Conservation (phyloP, 495 filamentous ascomycete species). For the Aspergillus sclerotioniger region DNA sequence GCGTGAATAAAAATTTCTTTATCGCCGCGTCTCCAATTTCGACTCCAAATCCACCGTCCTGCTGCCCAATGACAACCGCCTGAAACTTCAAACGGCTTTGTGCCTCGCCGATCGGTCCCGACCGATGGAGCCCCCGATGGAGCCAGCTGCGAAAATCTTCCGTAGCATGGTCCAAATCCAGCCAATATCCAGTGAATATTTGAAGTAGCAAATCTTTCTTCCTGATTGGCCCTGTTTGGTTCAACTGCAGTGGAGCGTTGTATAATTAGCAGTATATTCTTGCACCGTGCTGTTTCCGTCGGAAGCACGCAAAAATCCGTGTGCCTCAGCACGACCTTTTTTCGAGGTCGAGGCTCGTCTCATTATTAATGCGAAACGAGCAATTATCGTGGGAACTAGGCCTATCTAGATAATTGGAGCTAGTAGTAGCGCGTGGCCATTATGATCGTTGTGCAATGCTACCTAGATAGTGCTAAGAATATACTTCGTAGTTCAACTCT, state of each 20-base stretch:
- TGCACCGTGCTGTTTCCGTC: slow-evolving; percentile 4
- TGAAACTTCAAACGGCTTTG: not conserved
- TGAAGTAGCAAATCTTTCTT: not conserved
- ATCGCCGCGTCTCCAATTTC: slow-evolving; percentile 6
- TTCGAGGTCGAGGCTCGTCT: slow-evolving; percentile 1
- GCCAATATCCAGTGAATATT: not conserved
- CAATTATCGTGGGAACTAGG: not conserved
- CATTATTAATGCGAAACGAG: slow-evolving; percentile 2
- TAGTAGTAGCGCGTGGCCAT: not conserved
- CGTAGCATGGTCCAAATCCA: not conserved
- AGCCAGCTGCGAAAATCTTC: slow-evolving; percentile 4
- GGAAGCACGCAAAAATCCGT: not conserved
- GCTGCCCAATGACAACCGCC: slow-evolving; percentile 5
- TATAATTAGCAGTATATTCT: slow-evolving; percentile 1
- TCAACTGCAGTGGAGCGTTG: not conserved
- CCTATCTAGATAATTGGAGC: not conserved
- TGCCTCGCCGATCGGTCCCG: slow-evolving; percentile 20
- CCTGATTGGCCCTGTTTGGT: not conserved
- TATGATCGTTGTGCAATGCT: not conserved
- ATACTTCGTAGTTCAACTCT: not conserved
- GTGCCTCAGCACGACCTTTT: not conserved
- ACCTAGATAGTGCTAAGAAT: not conserved
- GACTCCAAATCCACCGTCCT: slow-evolving; percentile 8
- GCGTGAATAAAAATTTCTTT: slow-evolving; percentile 2
- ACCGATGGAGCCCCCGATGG: slow-evolving; percentile 19